Conservation (phyloP, 805 yeast species). For the Saturnispora ahearnii region DNA sequence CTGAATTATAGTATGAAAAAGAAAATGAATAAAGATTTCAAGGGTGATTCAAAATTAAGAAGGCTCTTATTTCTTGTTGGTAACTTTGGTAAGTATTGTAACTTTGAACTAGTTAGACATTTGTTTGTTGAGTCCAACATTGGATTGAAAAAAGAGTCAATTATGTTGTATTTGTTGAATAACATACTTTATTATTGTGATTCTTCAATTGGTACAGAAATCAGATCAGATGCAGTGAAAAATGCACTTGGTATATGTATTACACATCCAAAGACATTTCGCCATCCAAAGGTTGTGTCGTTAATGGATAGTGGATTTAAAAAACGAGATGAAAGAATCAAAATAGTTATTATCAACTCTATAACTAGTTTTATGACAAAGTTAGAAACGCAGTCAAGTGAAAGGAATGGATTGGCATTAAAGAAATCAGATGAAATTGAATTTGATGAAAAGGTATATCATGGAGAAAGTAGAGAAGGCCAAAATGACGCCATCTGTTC, state of each 20-base stretch:
- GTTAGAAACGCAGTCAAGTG: constrained; percentile 43
- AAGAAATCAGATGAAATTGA: constrained; percentile 28
- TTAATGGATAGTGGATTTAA: constrained; percentile 45
- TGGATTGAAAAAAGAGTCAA: constrained; percentile 43
- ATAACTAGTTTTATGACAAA: constrained; percentile 46
- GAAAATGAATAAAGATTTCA: constrained; percentile 11
- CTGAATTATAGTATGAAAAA: constrained; percentile 34
- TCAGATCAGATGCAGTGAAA: constrained; percentile 45
- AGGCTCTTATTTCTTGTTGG: constrained; percentile 59
- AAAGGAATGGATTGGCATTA: constrained; percentile 32
- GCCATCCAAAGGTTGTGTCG: constrained; percentile 43
- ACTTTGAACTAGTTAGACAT: constrained; percentile 39
- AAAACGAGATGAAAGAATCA: constrained; percentile 31
- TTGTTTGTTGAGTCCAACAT: constrained; percentile 32
- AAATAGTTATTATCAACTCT: constrained; percentile 47
- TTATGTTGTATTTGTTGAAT: constrained; percentile 49
- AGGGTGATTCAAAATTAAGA: constrained; percentile 37
- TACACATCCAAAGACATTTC: constrained; percentile 56
- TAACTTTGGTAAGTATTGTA: constrained; percentile 59
- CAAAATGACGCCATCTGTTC: constrained; percentile 66
- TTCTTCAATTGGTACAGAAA: constrained; percentile 19
- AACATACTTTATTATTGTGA: constrained; percentile 47
- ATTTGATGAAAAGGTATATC: constrained; percentile 43
- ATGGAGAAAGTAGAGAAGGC: constrained; percentile 42
- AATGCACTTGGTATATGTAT: constrained; percentile 53